Evolutionary conservation across 768 basidiomycete genomes (phyloP), one percentile per base, ranked within the genome.

Genomic region (Arthromyces matolae): DNA sequence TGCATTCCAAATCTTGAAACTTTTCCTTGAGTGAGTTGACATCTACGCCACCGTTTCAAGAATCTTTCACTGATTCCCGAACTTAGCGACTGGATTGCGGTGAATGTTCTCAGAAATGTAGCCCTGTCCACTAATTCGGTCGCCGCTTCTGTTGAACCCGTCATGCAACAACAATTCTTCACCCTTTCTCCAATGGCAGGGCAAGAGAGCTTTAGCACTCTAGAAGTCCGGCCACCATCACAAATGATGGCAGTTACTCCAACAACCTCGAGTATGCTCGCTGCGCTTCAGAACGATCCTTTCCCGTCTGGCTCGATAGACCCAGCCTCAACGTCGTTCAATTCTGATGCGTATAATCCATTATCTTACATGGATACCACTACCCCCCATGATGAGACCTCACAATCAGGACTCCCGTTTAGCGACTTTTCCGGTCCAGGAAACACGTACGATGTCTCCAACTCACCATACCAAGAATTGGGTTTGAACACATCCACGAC

Each of bases 41-140:
- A 24, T 8, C 5, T 20, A 8, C 27, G 29, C 28, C 32, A 42
- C 22, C 20, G 24, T 45, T 47, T n/a, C 29, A 25, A 34, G 33
- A 31, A 48, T 48, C 57, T 25, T 31, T 47, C 47, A 35, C 16
- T 42, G 41, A 49, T 43, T 56, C 65, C 39, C 60, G 39, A 33
- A 19, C 25, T 32, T 53, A 92, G 90, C 55, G 90, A 93, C 65
- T 92, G 90, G 90, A 92, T 92, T 60, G 87, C 89, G 2, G 83
- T 93, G 53, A 92, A 90, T 64, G 89, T 93, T 52, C 72, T 93
- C 56, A 76, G 90, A 57, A 89, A 76, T 58, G 90, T 93, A 52
- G 91, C 91, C 2, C 70, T 93, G 50, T 92, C 90, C 23, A 93
- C 89, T 19, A 92, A 90, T 67, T 92, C 89, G 16, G 90, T 93